A percentile compares a stretch with the other conserved stretches of the same genome.
These are phyloP conservation scores for Aurinia saxatilis DNA, from an alignment of 345 rosid species.

Conservation along the genomic window DNA sequence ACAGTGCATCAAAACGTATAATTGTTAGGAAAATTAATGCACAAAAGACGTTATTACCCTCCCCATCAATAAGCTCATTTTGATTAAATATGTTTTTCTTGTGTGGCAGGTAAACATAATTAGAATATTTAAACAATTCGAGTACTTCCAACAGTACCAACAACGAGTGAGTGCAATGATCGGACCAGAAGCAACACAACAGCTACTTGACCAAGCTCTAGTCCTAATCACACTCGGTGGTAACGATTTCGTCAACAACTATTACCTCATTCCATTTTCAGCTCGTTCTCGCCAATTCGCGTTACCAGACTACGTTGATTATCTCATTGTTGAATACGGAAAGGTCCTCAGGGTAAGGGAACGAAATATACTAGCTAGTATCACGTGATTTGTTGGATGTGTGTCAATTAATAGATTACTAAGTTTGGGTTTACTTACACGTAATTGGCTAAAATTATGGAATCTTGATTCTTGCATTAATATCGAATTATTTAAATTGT, in stretches of 20 bases:
- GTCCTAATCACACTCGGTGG: slow-evolving; percentile 80
- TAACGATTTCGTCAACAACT: slow-evolving; percentile 91
- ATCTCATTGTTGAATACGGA: slow-evolving; percentile 68
- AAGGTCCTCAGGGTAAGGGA: slow-evolving; percentile 51
- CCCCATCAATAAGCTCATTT: too few species aligned
- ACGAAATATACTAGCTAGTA: background rate
- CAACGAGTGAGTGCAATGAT: slow-evolving; percentile 44
- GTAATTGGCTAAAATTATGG: background rate
- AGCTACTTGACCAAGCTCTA: slow-evolving; percentile 60
- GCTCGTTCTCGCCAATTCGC: slow-evolving; percentile 73
- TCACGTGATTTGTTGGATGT: background rate
- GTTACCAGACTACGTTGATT: slow-evolving; percentile 59
- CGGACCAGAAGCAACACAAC: slow-evolving; percentile 47
- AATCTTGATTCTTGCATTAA: too few species aligned
- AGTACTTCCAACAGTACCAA: slow-evolving; percentile 69
- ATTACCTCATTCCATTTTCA: slow-evolving; percentile 74
- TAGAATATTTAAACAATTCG: slow-evolving; percentile 49
- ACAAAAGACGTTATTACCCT: too few species aligned
- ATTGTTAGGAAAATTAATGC: background rate
- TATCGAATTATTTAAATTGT: background rate
- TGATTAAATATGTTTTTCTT: background rate
- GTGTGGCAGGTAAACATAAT: slow-evolving; percentile 65
- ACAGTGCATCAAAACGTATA: background rate
- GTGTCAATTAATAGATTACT: background rate
- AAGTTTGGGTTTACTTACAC: background rate